A percentile compares a stretch with the other conserved stretches of the same genome.
These are phyloP conservation scores for Sporothrix pallida DNA, from an alignment of 2,329 filamentous ascomycete species.

Conservation along the genomic window DNA sequence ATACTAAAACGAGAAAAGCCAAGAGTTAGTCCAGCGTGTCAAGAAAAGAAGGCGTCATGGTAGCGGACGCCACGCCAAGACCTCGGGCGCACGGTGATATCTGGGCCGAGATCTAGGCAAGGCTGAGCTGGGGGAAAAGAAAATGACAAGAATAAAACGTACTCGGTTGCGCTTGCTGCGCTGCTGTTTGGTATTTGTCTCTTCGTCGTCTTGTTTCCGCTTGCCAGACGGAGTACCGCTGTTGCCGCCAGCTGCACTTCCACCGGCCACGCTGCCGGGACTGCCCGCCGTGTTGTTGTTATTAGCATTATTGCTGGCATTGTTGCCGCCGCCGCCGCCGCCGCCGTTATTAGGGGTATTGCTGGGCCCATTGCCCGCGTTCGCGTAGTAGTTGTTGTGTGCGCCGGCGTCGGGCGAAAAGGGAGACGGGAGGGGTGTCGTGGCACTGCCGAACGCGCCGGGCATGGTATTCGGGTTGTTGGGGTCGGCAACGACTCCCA, in stretches of 20 bases:
- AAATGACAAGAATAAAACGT: constrained; percentile 42
- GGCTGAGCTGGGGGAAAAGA: background rate
- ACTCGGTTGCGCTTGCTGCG: constrained; percentile 66
- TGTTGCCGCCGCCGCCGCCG: constrained; percentile 13
- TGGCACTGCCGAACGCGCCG: background rate
- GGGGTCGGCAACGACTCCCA: background rate
- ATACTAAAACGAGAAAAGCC: constrained; percentile 49
- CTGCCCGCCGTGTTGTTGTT: background rate
- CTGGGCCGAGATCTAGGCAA: background rate
- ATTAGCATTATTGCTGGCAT: background rate
- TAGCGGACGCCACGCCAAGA: background rate
- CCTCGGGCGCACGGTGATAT: background rate
- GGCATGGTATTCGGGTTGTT: background rate
- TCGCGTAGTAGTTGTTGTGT: constrained; percentile 11
- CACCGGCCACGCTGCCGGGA: constrained; percentile 11
- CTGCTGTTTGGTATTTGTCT: constrained; percentile 54
- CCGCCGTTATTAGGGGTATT: constrained; percentile 29
- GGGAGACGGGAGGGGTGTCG: constrained; percentile 32
- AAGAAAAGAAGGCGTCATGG: background rate
- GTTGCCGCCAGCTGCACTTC: constrained; percentile 13
- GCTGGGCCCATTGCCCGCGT: constrained; percentile 25
- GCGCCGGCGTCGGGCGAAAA: constrained; percentile 30
- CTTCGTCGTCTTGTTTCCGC: constrained; percentile 52
- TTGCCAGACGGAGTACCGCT: constrained; percentile 39
- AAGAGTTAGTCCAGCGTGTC: background rate